Evolutionary conservation across 2,329 filamentous ascomycete genomes (phyloP), one percentile per base, ranked within the genome.

Genomic region (Trichophyton benhamiae): DNA sequence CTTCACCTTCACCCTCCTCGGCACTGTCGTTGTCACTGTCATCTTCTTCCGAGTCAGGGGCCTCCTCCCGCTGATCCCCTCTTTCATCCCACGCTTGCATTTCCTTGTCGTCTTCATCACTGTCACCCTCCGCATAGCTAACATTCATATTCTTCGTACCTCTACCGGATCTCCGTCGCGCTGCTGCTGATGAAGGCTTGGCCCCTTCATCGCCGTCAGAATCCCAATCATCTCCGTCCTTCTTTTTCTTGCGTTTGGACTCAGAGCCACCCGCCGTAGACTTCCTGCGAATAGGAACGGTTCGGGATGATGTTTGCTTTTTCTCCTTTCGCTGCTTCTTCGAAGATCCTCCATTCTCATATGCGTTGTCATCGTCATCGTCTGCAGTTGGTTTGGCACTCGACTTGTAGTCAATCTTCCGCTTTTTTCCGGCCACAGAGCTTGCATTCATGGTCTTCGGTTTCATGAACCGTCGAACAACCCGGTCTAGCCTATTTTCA

Each of bases 401-500:
- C 9, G 63, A 61, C 7, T 63, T 60, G 15, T 69, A 63, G 49
- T 76, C 73, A 17, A 72, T 72, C 65, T 77, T 79, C 52, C 77
- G 69, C 68, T 78, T 77, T 67, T 74, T 75, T 48, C 62, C 66
- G 20, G 67, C 60, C 3, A 63, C 63, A 0, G 68, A 64, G 9
- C 8, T 52, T 25, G 48, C 11, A 13, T 30, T 30, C 27, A 17
- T 11, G 65, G 70, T 73, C 74, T 79, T 83, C 33, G 77, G 78
- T 78, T 87, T 90, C 72, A 95, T 76, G 15, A 76, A 77, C 46
- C 73, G 85, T 68, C 86, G 85, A 63, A 96, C 89, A 53, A 91
- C 73, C 20, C 85, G 83, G 66, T 96, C 91, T 30, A 97, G 78
- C 60, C 83, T 80, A 63, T 91, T 87, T 46, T 89, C 87, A 17